Conservation (phyloP, 2,329 filamentous ascomycete species). For the Calcarisporium arbuscula region DNA sequence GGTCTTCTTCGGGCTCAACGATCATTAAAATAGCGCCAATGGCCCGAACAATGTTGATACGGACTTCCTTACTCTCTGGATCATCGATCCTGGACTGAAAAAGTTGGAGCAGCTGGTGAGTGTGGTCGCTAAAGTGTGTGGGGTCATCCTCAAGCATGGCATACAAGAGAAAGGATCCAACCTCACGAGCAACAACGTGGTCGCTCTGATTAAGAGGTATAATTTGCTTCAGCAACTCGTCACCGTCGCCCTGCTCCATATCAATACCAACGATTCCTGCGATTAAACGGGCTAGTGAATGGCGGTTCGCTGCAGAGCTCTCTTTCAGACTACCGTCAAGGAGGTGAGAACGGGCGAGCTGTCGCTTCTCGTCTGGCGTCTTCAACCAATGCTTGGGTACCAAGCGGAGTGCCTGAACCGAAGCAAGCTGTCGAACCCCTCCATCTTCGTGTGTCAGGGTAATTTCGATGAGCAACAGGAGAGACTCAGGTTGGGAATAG, state of each 20-base stretch:
- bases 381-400: slow-evolving; percentile 80
- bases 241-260: slow-evolving; percentile 64
- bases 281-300: slow-evolving; percentile 82
- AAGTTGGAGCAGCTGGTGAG: slow-evolving; percentile 70
- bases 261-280: slow-evolving; percentile 82
- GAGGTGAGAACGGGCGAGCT: slow-evolving; percentile 72
- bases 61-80: slow-evolving; percentile 82
- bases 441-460: slow-evolving; percentile 69
- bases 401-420: slow-evolving; percentile 80
- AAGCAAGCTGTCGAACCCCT: slow-evolving; percentile 79
- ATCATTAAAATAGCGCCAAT: slow-evolving; percentile 83
- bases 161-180: slow-evolving; percentile 88
- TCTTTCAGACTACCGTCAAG: slow-evolving; percentile 80
- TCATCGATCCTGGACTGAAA: slow-evolving; percentile 87
- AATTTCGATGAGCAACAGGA: slow-evolving; percentile 82
- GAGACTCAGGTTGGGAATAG: slow-evolving; percentile 78
- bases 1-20: slow-evolving; percentile 80
- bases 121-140: slow-evolving; percentile 75
- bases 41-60: slow-evolving; percentile 89
- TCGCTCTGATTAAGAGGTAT: slow-evolving; percentile 71
- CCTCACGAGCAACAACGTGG: slow-evolving; percentile 74
- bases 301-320: slow-evolving; percentile 67
- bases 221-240: slow-evolving; percentile 75
- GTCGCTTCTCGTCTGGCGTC: slow-evolving; percentile 69
- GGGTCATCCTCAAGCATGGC: slow-evolving; percentile 86